Conservation (phyloP, 345 rosid species). For the Diplotaxis tenuifolia region DNA sequence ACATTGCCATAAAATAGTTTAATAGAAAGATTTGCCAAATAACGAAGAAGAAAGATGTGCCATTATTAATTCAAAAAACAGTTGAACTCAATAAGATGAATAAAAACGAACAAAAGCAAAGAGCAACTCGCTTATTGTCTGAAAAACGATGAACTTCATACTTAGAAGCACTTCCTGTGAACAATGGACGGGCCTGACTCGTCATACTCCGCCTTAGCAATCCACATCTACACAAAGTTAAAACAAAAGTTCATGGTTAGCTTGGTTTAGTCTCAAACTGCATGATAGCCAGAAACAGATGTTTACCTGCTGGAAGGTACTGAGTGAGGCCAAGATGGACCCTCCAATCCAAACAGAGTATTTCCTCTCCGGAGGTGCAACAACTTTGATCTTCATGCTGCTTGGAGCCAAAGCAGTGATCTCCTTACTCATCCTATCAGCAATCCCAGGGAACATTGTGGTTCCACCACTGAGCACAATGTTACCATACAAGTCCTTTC, state of each 20-base stretch:
- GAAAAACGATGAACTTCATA: slow-evolving; percentile 14
- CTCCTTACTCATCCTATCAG: slow-evolving; percentile 94
- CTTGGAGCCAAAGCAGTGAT: slow-evolving; percentile 88
- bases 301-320: slow-evolving; percentile 92
- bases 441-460: slow-evolving; percentile 88
- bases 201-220: slow-evolving; percentile 88
- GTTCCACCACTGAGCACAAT: slow-evolving; percentile 95
- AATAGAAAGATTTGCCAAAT: too few species aligned
- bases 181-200: slow-evolving; percentile 94
- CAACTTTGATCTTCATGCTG: slow-evolving; percentile 98
- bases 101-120: slow-evolving; percentile 13
- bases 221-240: slow-evolving; percentile 75
- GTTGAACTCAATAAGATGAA: background rate
- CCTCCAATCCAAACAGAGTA: slow-evolving; percentile 97
- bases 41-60: too few species aligned
- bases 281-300: background rate
- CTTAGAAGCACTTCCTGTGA: slow-evolving; percentile 92
- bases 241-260: background rate
- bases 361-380: slow-evolving; percentile 89
- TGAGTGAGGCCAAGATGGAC: slow-evolving; percentile 86
- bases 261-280: background rate
- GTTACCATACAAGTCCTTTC: slow-evolving; percentile 70
- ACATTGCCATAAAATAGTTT: too few species aligned
- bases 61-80: slow-evolving; percentile 1
- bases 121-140: slow-evolving; percentile 18